A percentile compares a stretch with the other conserved stretches of the same genome.
Evolutionary conservation across 257 asterid genomes (phyloP).

Genomic region (Thymus quinquecostatus): DNA sequence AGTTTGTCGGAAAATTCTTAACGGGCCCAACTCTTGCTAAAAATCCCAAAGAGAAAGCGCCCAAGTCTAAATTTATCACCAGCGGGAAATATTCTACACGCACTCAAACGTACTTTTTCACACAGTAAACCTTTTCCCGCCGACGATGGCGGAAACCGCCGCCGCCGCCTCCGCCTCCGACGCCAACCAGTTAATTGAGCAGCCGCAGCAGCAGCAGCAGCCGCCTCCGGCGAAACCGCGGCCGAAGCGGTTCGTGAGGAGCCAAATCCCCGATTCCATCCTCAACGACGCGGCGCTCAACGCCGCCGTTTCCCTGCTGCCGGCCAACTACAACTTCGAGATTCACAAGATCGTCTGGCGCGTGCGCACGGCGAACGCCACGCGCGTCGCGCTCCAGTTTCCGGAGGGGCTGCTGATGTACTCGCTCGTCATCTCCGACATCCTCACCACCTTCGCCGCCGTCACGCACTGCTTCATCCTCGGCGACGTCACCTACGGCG

Average conservation of each 20-base stretch:
- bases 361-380: conserved; percentile 58
- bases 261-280: conserved; percentile 86
- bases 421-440: conserved; percentile 85
- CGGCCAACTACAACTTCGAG: conserved; percentile 89
- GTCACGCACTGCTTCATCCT: conserved; percentile 81
- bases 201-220: neutral
- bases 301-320: conserved; percentile 85
- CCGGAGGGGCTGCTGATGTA: conserved; percentile 92
- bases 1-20: neutral
- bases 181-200: conserved; percentile 29
- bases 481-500: conserved; percentile 97
- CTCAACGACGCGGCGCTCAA: conserved; percentile 75
- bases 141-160: conserved; percentile 38
- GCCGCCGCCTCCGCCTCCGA: conserved; percentile 29
- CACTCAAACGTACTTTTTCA: conserved; percentile 14
- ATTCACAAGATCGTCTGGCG: conserved; percentile 95
- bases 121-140: conserved; percentile 17
- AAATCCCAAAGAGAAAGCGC: neutral
- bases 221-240: conserved; percentile 37
- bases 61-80: neutral
- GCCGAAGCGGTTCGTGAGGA: conserved; percentile 85
- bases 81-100: neutral
- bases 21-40: neutral
- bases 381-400: conserved; percentile 89
- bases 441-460: conserved; percentile 77